These are phyloP conservation scores for Saccharomycopsis synnaedendra DNA, from an alignment of 805 yeast genomes.

Conservation along the genomic window DNA sequence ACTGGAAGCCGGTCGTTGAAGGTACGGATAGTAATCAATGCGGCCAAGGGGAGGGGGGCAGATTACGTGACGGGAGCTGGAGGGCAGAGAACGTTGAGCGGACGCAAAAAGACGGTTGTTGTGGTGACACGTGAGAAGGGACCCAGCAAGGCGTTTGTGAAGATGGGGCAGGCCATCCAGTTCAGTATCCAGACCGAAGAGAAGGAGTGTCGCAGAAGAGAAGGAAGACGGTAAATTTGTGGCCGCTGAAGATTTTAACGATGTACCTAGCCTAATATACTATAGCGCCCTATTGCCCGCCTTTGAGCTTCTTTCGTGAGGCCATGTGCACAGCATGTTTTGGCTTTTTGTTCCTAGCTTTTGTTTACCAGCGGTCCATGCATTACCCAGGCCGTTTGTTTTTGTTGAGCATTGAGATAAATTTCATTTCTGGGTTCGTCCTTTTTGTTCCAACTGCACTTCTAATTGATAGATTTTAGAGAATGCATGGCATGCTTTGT, in stretches of 20 bases:
- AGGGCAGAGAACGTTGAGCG: conserved; percentile 18
- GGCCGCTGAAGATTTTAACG: neutral
- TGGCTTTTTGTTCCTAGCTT: too few relatives aligned
- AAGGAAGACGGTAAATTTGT: neutral
- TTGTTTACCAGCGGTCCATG: too few relatives aligned
- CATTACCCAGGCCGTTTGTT: too few relatives aligned
- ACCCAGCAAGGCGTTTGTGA: conserved; percentile 32
- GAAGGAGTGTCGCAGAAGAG: conserved; percentile 14
- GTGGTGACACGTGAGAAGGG: conserved; percentile 35
- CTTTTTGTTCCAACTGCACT: too few relatives aligned
- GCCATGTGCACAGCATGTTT: too few relatives aligned
- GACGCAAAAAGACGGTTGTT: conserved; percentile 28
- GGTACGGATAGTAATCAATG: conserved; percentile 32
- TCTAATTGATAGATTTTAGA: too few relatives aligned
- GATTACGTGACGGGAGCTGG: neutral
- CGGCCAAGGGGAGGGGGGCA: conserved; percentile 2
- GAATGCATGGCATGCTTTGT: too few relatives aligned
- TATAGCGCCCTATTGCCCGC: too few relatives aligned
- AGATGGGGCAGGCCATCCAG: conserved; percentile 30
- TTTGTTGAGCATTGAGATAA: too few relatives aligned
- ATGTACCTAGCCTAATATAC: too few relatives aligned
- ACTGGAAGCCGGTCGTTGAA: conserved; percentile 35
- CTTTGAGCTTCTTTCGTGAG: too few relatives aligned
- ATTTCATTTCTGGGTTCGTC: too few relatives aligned
- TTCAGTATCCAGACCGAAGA: conserved; percentile 36